Conservation (phyloP, 2,329 filamentous ascomycete species). For the Colletotrichum ledebouriae region DNA sequence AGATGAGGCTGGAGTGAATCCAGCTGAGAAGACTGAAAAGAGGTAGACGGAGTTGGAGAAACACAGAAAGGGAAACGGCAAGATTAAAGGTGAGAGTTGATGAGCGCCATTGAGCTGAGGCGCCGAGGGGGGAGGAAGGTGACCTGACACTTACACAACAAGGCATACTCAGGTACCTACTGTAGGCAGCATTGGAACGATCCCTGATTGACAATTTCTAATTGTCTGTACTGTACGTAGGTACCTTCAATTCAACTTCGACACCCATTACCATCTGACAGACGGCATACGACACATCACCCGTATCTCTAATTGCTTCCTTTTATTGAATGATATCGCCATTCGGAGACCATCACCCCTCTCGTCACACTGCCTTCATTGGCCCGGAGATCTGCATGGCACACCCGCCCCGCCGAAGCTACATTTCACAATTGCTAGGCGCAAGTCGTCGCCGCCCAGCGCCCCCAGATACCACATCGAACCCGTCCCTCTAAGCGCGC, state of each 20-base stretch:
- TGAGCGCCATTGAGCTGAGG: background rate
- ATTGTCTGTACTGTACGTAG: too few species aligned
- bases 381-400: constrained; percentile 32
- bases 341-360: background rate
- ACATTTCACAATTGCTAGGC: constrained; percentile 19
- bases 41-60: background rate
- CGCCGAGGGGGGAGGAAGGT: background rate
- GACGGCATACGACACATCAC: background rate
- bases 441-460: constrained; percentile 6
- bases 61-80: background rate
- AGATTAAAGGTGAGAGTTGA: background rate
- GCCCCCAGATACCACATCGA: constrained; percentile 14
- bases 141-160: too few species aligned
- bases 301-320: constrained; percentile 10
- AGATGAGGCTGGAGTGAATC: constrained; percentile 19
- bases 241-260: too few species aligned
- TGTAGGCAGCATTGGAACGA: too few species aligned
- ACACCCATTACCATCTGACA: too few species aligned
- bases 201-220: too few species aligned
- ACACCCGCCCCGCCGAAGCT: constrained; percentile 34
- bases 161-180: too few species aligned
- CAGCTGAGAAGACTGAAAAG: background rate
- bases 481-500: constrained; percentile 31
- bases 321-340: background rate
- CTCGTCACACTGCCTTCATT: constrained; percentile 34